phyloP scores from a whole-genome alignment of 2,329 filamentous ascomycete genomes.

The Salinomyces thailandicus region DNA sequence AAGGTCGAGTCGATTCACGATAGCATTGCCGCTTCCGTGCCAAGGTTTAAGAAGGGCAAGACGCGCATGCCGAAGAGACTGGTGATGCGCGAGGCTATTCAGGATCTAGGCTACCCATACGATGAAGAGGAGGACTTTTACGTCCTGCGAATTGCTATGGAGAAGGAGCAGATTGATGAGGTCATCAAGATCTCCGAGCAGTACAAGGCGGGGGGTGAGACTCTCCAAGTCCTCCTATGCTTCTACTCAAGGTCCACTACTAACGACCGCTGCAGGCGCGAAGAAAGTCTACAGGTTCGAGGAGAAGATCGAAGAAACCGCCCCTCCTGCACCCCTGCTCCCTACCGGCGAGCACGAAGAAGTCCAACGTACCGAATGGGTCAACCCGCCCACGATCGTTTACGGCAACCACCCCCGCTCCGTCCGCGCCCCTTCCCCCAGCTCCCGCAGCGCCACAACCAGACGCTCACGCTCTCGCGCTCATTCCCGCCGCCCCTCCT shows the following conservation, averaged over 20 bases:
- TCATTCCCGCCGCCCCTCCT: conserved; percentile 13
- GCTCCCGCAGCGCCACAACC: conserved; percentile 18
- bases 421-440: conserved; percentile 17
- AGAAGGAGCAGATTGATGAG: conserved; percentile 85
- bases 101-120: conserved; percentile 77
- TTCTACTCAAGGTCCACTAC: neutral
- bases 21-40: conserved; percentile 14
- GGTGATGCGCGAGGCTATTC: conserved; percentile 68
- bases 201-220: conserved; percentile 45
- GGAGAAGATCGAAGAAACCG: conserved; percentile 17
- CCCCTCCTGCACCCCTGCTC: conserved; percentile 12
- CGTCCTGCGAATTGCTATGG: conserved; percentile 72
- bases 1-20: conserved; percentile 16
- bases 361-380: conserved; percentile 28
- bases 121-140: conserved; percentile 78
- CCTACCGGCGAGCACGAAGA: conserved; percentile 24
- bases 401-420: conserved; percentile 10
- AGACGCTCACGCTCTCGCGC: conserved; percentile 9
- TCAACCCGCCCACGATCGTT: conserved; percentile 28
- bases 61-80: conserved; percentile 75
- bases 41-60: conserved; percentile 57
- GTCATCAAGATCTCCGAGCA: conserved; percentile 73
- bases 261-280: conserved; percentile 17
- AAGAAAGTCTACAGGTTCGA: conserved; percentile 28
- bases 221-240: neutral